Evolutionary conservation across 2,329 filamentous ascomycete genomes (phyloP).

Genomic region (Scleromitrula shiraiana): DNA sequence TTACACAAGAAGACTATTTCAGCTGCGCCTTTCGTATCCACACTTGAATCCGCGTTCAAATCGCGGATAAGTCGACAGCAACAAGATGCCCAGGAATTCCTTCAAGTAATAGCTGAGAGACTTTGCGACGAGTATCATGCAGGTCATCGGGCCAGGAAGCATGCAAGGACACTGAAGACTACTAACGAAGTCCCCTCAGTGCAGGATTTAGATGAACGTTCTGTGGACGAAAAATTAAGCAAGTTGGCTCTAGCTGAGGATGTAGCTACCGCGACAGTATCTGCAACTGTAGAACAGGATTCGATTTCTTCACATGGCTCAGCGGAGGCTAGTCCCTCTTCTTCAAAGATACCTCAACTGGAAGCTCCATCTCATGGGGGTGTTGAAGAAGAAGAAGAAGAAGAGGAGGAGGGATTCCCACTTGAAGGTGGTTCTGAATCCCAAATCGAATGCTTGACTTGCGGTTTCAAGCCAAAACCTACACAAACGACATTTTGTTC

Average conservation of each 20-base stretch:
- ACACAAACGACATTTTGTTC: slow-evolving; percentile 83
- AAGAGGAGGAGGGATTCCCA: slow-evolving; percentile 78
- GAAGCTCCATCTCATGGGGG: slow-evolving; percentile 1
- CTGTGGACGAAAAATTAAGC: slow-evolving; percentile 7
- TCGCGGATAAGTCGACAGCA: slow-evolving; percentile 90
- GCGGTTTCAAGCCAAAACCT: slow-evolving; percentile 80
- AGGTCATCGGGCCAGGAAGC: slow-evolving; percentile 62
- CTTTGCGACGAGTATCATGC: slow-evolving; percentile 92
- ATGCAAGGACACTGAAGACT: slow-evolving; percentile 36
- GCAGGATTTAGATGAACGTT: slow-evolving; percentile 6
- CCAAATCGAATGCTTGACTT: slow-evolving; percentile 89
- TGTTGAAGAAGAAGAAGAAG: slow-evolving; percentile 31
- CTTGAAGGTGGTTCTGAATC: slow-evolving; percentile 89
- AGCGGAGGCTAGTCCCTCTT: slow-evolving; percentile 2
- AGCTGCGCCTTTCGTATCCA: slow-evolving; percentile 72
- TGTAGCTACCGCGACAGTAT: background rate
- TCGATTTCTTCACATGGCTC: slow-evolving; percentile 3
- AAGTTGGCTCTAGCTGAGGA: slow-evolving; percentile 9
- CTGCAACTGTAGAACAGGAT: background rate
- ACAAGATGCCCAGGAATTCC: slow-evolving; percentile 94
- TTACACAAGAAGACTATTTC: slow-evolving; percentile 92
- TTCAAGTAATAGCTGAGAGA: slow-evolving; percentile 88
- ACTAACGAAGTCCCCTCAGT: background rate
- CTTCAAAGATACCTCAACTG: background rate
- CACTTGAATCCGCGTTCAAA: slow-evolving; percentile 77